Evolutionary conservation across 129 eudicot genomes (phyloP).

Genomic region (Smallanthus sonchifolius): DNA sequence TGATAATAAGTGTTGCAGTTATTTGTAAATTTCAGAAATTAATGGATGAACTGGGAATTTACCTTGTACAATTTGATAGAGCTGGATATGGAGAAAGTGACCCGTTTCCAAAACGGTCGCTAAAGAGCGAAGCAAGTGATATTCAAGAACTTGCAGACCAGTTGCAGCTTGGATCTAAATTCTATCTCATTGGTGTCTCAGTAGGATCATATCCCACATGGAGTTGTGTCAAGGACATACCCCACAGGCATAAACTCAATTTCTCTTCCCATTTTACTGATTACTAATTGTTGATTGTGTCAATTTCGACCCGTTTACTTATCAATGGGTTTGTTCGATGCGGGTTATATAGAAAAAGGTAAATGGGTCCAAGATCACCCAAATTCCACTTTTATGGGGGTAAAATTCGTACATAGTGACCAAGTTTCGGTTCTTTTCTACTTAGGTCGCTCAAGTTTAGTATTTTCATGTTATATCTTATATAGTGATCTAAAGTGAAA

Average conservation of each 20-base stretch:
- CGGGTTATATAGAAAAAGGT: background rate
- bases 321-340: background rate
- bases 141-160: slow-evolving; percentile 92
- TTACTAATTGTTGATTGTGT: background rate
- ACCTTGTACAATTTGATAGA: slow-evolving; percentile 69
- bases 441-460: background rate
- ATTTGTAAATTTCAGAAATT: slow-evolving; percentile 48
- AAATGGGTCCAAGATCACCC: background rate
- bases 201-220: slow-evolving; percentile 81
- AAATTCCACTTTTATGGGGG: background rate
- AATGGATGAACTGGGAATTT: slow-evolving; percentile 66
- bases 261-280: background rate
- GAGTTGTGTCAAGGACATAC: slow-evolving; percentile 81
- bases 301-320: slow-evolving; percentile 1
- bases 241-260: slow-evolving; percentile 56
- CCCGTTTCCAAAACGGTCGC: slow-evolving; percentile 73
- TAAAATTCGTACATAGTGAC: too few species aligned
- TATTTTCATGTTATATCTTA: background rate
- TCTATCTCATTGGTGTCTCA: slow-evolving; percentile 81
- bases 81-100: slow-evolving; percentile 99
- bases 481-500: background rate
- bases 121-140: slow-evolving; percentile 79
- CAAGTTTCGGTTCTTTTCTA: background rate
- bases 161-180: slow-evolving; percentile 66
- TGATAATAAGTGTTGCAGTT: background rate